Base-by-base conservation (phyloP, 305 asterid species). In the Solanum hybrid region DNA sequence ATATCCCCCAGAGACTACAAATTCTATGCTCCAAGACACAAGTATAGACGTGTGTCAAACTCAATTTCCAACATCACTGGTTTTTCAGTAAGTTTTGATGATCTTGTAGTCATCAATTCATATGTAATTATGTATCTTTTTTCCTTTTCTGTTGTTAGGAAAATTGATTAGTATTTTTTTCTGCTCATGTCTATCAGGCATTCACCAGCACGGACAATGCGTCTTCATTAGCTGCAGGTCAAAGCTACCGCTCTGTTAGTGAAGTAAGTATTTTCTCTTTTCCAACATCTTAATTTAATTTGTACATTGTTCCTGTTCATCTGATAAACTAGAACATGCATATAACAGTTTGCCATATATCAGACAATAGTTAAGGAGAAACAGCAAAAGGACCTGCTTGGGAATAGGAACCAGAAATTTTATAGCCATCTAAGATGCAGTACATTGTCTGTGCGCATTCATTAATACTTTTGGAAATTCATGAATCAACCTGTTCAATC, bases 21-120 rank as follows among this genome's bases (percentile, higher is more conserved):
- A 89, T 97, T 96, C 92, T 97, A 97, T 92, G 97, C 99, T 90
- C 99, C 99, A 71, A 95, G 99, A 88, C 99, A 96, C 93, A 97
- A 97, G 92, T 96, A 92, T 88, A 96, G 99, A 92, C 99, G 99
- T 34, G 94, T 92, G 76, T 93, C 99, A 8, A 97, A 93, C 94
- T 92, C 98, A 42, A 92, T 95, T 92, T 92, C 98, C 91, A 95
- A 87, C 91, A 93, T 97, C 87, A 93, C 97, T 89, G 94, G 95
- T 91, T 93, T 96, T 92, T 95, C 98, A 39, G 98, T 96, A 95
- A 93, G 97, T 89, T 92, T 89, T 69, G 36, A 73, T 34, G 78
- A 86, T 86, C 86, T 79, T 57, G 46, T 57, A 31, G 46, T 31
- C 76, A 57, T 57, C 13, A 29, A 29, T 29, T 29, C 29, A 31